Base-by-base conservation (phyloP, 2,329 filamentous ascomycete species). In the Acarospora socialis region DNA sequence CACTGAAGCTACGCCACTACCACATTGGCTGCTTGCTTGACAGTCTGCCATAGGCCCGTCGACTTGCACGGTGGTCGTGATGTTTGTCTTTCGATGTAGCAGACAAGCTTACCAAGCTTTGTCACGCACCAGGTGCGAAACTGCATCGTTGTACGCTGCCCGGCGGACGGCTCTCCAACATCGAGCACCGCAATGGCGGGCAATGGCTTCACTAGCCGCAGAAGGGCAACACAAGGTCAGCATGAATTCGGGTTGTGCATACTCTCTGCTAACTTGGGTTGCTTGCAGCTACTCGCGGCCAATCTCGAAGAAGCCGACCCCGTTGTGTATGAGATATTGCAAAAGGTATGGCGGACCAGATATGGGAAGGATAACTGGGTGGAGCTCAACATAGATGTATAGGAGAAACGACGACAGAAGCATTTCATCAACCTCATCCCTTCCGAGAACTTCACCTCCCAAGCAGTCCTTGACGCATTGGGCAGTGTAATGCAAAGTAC, bases 401-500 rank as follows among this genome's bases (percentile, higher is more conserved):
- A 93, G 82, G 90, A 98, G 66, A 95, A 95, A 72, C 71, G 70
- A 45, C 73, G 90, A 46, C 90, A 98, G 59, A 92, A 93, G 60
- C 84, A 95, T 58, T 98, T 94, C 52, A 93, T 98, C 63, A 95
- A 95, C 59, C 68, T 93, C 36, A 93, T 93, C 44, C 84, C 84
- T 13, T 93, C 84, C 5, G 84, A 93, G 61, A 93, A 93, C 63
- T 92, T 93, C 52, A 93, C 84, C 16, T 92, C 84, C 5, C 81
- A 92, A 56, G 82, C 84, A 18, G 84, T 93, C 13, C 70, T 93
- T 34, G 84, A 93, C 66, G 82, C 84, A 20, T 66, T 93, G 38
- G 84, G 84, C 43, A 92, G 83, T 65, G 79, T 86, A 33, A 93
- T 93, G 84, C 84, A 92, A 57, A 93, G 81, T 86, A 63, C 44